Base-by-base conservation (phyloP, 2,329 filamentous ascomycete species). In the Atkinsonella texensis region DNA sequence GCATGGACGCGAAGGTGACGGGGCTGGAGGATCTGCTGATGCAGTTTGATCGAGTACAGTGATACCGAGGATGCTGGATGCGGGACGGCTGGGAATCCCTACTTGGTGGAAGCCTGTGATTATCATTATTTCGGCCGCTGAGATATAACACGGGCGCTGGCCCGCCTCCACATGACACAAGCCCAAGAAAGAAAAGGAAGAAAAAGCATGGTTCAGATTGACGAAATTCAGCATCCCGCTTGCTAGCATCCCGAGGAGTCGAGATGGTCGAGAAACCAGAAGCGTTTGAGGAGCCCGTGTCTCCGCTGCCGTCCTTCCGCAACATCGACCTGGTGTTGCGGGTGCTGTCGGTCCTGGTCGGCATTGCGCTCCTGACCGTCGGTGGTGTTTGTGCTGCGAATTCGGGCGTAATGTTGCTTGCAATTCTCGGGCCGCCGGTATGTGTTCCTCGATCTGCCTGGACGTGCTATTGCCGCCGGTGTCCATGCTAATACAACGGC, bases 351-450 rank as follows among this genome's bases (percentile, higher is more conserved):
- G 17, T 40, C 3, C 9, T 50, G 9, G 20, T 50, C 9, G 50
- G 43, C 12, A 38, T 50, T 13, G 44, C 40, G 8, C 38, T 53
- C 28, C 18, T 53, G 17, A 39, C 35, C n/a, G 23, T 53, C 9
- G 52, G 52, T 6, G 52, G 43, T n/a, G 31, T 53, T 18, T 32
- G 41, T 41, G 41, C 48, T 5, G 18, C 43, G 1, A 20, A 48
- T 7, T 50, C 47, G 44, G 52, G 52, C 5, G 44, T 53, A 17
- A 48, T 53, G 9, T 43, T 53, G 11, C 28, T 50, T n/a, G 48
- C 44, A 7, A 53, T 53, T 47, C 52, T 53, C 9, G 52, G 52
- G 4, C 48, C 52, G 15, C 52, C 52, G 48, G 52, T 53, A 33
- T 13, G 52, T 43, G 12, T 23, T n/a, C 20, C 4, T 15, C 18